Evolutionary conservation across 139 green algal genomes (phyloP).

Genomic region (Limnomonas spitsbergensis): DNA sequence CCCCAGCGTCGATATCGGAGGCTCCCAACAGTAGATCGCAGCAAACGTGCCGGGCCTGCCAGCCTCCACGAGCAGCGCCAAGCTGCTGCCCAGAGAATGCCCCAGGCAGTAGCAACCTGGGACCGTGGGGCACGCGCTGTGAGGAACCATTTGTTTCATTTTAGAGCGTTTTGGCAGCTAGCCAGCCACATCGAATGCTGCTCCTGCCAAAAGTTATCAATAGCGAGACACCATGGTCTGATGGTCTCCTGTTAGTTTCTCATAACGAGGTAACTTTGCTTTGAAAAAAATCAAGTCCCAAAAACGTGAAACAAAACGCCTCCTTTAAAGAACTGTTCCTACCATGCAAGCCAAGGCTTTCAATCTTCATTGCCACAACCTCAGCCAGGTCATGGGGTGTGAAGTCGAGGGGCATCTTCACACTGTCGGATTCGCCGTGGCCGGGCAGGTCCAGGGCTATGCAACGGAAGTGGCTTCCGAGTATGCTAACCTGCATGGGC

Average conservation of each 20-base stretch:
- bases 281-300: too few species aligned
- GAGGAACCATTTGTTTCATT: not conserved
- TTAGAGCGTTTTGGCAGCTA: too few species aligned
- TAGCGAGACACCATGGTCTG: too few species aligned
- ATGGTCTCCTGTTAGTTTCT: too few species aligned
- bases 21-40: constrained; percentile 23
- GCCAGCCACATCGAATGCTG: too few species aligned
- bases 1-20: not conserved
- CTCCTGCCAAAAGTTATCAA: too few species aligned
- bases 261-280: too few species aligned
- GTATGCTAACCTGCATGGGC: too few species aligned
- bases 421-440: not conserved
- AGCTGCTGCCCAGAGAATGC: constrained; percentile 31
- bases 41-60: constrained; percentile 26
- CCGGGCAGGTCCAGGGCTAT: not conserved
- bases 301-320: too few species aligned
- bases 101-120: constrained; percentile 32
- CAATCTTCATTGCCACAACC: not conserved
- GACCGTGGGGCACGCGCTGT: not conserved
- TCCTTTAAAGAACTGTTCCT: too few species aligned
- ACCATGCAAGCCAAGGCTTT: too few species aligned
- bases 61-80: constrained; percentile 21
- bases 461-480: not conserved
- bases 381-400: not conserved
- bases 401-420: not conserved